Evolutionary conservation across 2,329 filamentous ascomycete genomes (phyloP).

Genomic region (Sarocladiaceae sp.): DNA sequence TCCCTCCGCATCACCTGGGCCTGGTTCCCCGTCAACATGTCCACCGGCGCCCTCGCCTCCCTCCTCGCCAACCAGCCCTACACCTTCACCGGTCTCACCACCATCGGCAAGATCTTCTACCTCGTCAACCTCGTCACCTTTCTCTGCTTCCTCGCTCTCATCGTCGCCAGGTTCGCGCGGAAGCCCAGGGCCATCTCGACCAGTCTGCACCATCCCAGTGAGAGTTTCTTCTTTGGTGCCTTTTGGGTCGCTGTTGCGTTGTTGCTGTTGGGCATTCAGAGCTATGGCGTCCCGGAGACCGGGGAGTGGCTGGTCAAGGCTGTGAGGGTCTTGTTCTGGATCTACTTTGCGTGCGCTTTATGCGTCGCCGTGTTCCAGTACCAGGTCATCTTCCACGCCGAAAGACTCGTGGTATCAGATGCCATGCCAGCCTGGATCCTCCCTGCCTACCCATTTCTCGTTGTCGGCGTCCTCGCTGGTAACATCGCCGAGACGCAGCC

Average conservation of each 20-base stretch:
- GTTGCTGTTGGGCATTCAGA: conserved; percentile 55
- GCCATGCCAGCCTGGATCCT: conserved; percentile 51
- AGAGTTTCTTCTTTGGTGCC: conserved; percentile 56
- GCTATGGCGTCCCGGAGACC: conserved; percentile 46
- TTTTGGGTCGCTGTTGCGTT: conserved; percentile 57
- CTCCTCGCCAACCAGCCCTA: conserved; percentile 28
- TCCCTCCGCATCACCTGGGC: conserved; percentile 16
- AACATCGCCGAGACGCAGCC: conserved; percentile 41
- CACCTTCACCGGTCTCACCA: conserved; percentile 35
- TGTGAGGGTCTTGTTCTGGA: conserved; percentile 43
- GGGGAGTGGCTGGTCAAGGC: conserved; percentile 41
- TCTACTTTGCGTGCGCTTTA: conserved; percentile 33
- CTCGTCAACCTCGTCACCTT: conserved; percentile 44
- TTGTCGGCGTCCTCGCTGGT: conserved; percentile 44
- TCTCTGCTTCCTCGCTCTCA: conserved; percentile 41
- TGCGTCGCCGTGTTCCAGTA: conserved; percentile 21
- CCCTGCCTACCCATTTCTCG: conserved; percentile 48
- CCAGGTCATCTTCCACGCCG: conserved; percentile 21
- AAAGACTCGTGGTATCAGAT: conserved; percentile 38
- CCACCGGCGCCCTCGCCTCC: conserved; percentile 21
- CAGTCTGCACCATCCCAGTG: conserved; percentile 57
- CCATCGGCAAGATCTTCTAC: conserved; percentile 39
- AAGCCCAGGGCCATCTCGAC: conserved; percentile 53
- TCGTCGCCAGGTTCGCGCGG: conserved; percentile 50
- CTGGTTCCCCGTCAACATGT: conserved; percentile 24